Conservation (phyloP, 331 rosid genomes). For the Spiraea crenata region DNA sequence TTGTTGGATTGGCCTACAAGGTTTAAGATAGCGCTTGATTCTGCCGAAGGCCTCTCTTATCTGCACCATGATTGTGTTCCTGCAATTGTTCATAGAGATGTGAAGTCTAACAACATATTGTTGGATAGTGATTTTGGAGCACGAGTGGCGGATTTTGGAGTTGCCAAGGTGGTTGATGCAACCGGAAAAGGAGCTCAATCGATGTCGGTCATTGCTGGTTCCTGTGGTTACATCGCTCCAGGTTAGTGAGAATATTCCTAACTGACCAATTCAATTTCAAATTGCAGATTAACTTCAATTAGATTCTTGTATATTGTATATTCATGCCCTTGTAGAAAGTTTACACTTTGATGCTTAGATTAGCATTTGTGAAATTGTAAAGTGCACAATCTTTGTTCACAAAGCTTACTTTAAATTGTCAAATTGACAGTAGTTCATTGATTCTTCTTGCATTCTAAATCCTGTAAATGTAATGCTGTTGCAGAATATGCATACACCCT, state of each 20-base stretch:
- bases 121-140: constrained; percentile 80
- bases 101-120: constrained; percentile 86
- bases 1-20: constrained; percentile 88
- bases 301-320: not conserved
- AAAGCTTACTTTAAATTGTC: not conserved
- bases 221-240: constrained; percentile 97
- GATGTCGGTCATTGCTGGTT: constrained; percentile 91
- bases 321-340: not conserved
- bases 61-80: constrained; percentile 96
- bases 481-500: constrained; percentile 95
- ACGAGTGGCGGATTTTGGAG: constrained; percentile 88
- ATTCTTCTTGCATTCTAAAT: not conserved
- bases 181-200: constrained; percentile 58
- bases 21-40: constrained; percentile 75
- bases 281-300: not conserved
- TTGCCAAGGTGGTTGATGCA: constrained; percentile 72
- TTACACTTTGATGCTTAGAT: not conserved
- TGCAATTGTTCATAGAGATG: constrained; percentile 87
- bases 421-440: not conserved
- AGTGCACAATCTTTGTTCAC: not conserved
- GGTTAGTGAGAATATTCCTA: constrained; percentile 37
- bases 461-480: not conserved
- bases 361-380: not conserved
- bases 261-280: not conserved
- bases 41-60: constrained; percentile 95